Percentiles rank a stretch among this genome's conserved stretches.
Evolutionary conservation across 129 eudicot species (phyloP).

Genomic region (Apium graveolens): DNA sequence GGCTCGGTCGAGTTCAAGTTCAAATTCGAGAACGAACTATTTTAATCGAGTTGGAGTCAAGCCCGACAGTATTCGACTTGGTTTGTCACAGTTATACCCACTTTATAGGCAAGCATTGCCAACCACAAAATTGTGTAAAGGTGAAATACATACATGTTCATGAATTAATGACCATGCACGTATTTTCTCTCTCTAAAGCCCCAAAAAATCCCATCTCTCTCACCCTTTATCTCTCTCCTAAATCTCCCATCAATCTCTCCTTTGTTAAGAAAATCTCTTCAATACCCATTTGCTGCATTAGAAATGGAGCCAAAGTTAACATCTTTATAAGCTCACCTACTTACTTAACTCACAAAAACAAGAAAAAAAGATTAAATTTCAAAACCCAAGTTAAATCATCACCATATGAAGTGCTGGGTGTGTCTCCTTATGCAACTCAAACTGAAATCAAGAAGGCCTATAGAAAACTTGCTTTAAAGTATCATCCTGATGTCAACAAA

Average conservation of each 20-base stretch:
- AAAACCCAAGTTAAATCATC: slow-evolving; percentile 51
- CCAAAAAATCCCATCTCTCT: slow-evolving; percentile 18
- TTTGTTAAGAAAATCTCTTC: slow-evolving; percentile 25
- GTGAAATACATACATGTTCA: neutral
- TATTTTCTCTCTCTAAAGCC: slow-evolving; percentile 28
- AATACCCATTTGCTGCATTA: slow-evolving; percentile 36
- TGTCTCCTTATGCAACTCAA: slow-evolving; percentile 71
- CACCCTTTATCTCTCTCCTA: slow-evolving; percentile 6
- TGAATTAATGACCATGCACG: slow-evolving; percentile 49
- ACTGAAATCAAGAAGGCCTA: slow-evolving; percentile 89
- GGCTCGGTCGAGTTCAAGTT: too few relatives aligned
- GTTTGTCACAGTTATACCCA: too few relatives aligned
- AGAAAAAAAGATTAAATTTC: slow-evolving; percentile 17
- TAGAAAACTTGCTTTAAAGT: slow-evolving; percentile 85
- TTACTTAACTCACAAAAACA: slow-evolving; percentile 15
- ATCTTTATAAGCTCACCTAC: slow-evolving; percentile 20
- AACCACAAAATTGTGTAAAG: neutral
- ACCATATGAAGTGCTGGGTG: slow-evolving; percentile 87
- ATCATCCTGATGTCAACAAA: slow-evolving; percentile 97
- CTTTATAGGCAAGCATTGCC: neutral
- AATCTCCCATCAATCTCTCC: slow-evolving; percentile 8
- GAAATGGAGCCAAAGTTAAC: slow-evolving; percentile 23
- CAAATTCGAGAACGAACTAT: too few relatives aligned
- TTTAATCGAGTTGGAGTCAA: too few relatives aligned
- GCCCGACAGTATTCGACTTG: too few relatives aligned